Percentiles rank a stretch among this genome's conserved stretches.
phyloP scores from a whole-genome alignment of 2,329 filamentous ascomycete genomes.

The Trichophyton mentagrophytes region DNA sequence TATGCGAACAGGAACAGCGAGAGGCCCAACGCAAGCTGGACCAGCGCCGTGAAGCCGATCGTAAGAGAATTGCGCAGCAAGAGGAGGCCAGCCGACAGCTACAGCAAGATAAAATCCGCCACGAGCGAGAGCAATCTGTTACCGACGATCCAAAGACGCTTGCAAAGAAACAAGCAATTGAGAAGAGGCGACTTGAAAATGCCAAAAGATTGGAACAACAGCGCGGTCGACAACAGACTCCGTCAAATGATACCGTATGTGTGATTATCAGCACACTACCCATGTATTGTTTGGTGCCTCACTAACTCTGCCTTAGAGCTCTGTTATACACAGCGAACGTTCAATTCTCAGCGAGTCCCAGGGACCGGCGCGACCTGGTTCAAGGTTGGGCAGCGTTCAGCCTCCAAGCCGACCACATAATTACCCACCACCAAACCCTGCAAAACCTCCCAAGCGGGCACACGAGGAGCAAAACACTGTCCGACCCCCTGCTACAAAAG shows the following conservation, averaged over 20 bases:
- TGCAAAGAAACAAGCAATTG: slow-evolving; percentile 48
- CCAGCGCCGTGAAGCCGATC: slow-evolving; percentile 67
- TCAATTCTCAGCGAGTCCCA: slow-evolving; percentile 17
- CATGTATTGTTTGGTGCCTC: neutral
- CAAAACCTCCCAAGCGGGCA: slow-evolving; percentile 61
- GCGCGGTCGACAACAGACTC: slow-evolving; percentile 28
- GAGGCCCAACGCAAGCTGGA: slow-evolving; percentile 68
- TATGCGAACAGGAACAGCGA: slow-evolving; percentile 51
- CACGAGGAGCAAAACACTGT: slow-evolving; percentile 49
- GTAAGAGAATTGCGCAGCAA: slow-evolving; percentile 52
- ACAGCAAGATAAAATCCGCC: slow-evolving; percentile 45
- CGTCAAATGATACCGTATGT: slow-evolving; percentile 27
- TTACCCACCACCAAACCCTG: slow-evolving; percentile 51
- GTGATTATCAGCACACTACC: neutral
- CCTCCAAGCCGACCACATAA: slow-evolving; percentile 51
- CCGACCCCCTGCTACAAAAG: slow-evolving; percentile 27
- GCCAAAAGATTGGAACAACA: slow-evolving; percentile 35
- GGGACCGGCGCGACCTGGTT: slow-evolving; percentile 39
- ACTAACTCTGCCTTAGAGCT: slow-evolving; percentile 14
- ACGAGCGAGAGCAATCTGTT: slow-evolving; percentile 35
- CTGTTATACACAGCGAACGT: slow-evolving; percentile 22
- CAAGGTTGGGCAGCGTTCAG: slow-evolving; percentile 35
- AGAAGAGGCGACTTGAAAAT: slow-evolving; percentile 39
- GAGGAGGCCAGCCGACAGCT: slow-evolving; percentile 51
- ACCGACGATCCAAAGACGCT: slow-evolving; percentile 53